These are phyloP conservation scores for Rosellinia necatrix DNA, from an alignment of 2,329 filamentous ascomycete species.

Conservation along the genomic window DNA sequence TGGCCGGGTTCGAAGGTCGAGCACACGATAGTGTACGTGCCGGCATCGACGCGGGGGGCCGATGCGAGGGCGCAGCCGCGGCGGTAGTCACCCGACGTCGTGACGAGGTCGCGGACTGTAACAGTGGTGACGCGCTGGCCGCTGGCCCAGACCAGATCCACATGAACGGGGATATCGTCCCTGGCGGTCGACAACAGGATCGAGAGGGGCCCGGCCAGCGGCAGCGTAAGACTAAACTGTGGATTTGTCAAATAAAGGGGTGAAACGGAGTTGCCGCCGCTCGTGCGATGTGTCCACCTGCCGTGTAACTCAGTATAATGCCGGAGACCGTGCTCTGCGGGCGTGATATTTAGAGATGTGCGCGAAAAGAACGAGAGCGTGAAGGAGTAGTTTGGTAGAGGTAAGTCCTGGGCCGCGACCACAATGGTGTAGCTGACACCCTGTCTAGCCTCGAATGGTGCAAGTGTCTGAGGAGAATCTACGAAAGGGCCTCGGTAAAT, in stretches of 20 bases:
- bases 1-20: conserved; percentile 88
- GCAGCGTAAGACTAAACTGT: conserved; percentile 73
- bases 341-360: conserved; percentile 61
- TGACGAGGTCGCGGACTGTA: conserved; percentile 75
- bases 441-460: conserved; percentile 66
- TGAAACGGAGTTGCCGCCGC: conserved; percentile 82
- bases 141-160: conserved; percentile 80
- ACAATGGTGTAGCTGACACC: conserved; percentile 61
- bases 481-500: conserved; percentile 83
- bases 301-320: conserved; percentile 63
- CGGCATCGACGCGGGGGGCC: conserved; percentile 63
- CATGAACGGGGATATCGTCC: conserved; percentile 75
- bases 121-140: conserved; percentile 74
- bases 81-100: conserved; percentile 86
- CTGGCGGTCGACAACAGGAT: conserved; percentile 73
- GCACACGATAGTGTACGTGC: conserved; percentile 84
- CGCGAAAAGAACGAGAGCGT: conserved; percentile 83
- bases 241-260: conserved; percentile 83
- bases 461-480: conserved; percentile 88
- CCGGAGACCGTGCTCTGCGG: conserved; percentile 64
- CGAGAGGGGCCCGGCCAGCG: conserved; percentile 64
- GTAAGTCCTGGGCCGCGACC: conserved; percentile 78
- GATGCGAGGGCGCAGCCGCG: conserved; percentile 76
- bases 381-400: conserved; percentile 76
- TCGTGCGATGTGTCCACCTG: conserved; percentile 77